Base-by-base conservation (phyloP, 2,329 filamentous ascomycete species). In the Trichoderma cornu-damae region DNA sequence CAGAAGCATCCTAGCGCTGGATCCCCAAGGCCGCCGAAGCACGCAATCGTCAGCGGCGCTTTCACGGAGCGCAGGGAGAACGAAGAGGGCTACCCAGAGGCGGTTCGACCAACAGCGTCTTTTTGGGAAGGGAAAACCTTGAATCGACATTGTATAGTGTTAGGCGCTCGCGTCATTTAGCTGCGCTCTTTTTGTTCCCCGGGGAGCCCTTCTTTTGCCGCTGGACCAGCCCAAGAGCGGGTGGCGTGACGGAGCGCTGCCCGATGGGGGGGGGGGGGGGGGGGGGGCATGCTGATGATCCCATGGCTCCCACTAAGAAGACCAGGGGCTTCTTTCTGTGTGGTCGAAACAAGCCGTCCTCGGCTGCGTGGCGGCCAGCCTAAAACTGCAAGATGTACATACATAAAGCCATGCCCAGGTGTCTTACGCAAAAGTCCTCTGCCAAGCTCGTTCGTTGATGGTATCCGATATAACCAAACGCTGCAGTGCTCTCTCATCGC, bases 211-310 rank as follows among this genome's bases (percentile, higher is more conserved):
- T 32, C 32, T 38, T 46, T 28, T 55, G 52, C 52, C 52, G 52
- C 28, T 54, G 42, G 32, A 7, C 32, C 32, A 55, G 42, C 42
- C 42, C 32, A 47, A 47, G 22, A 22, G 22, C 52, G 52, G 52
- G 52, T 55, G 52, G 52, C 52, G 52, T 47, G 52, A 55, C 11
- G 51, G 52, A 28, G 42, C 38, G 32, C 42, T 47, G 32, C 52
- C 38, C 52, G 32, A 38, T 32, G 16, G 22, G 42, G 51, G n/a
- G n/a, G n/a, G n/a, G n/a, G n/a, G n/a, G n/a, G n/a, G n/a, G n/a
- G n/a, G n/a, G n/a, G 16, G 47, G 22, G 32, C 22, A 38, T 47
- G 32, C 42, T 47, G 52, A 22, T 18, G 38, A 47, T 55, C 32
- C 32, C 43, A 46, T 46, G 24, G 30, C 50, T 8, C 22, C 30